These are phyloP conservation scores for Acanthamoeba culbertsoni DNA, from an alignment of 208 protist species.

Conservation along the genomic window DNA sequence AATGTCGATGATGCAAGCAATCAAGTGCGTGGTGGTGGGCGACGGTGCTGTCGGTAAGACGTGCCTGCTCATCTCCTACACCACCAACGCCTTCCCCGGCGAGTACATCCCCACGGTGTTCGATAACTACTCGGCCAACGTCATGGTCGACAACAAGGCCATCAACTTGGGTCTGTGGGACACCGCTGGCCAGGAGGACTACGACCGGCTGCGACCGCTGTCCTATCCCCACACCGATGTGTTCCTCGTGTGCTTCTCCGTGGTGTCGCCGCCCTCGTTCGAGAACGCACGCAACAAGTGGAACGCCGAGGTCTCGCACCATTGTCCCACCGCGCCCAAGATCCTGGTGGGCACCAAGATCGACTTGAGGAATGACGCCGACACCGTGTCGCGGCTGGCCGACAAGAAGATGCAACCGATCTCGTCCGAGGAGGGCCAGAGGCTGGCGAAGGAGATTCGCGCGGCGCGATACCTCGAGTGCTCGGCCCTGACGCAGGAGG, in stretches of 20 bases:
- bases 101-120: conserved; percentile 88
- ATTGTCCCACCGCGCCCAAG: conserved; percentile 79
- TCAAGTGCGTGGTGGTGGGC: conserved; percentile 86
- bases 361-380: conserved; percentile 83
- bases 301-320: conserved; percentile 79
- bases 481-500: conserved; percentile 87
- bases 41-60: conserved; percentile 87
- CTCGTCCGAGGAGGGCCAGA: conserved; percentile 73
- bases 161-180: conserved; percentile 81
- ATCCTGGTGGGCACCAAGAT: conserved; percentile 92
- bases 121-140: conserved; percentile 88
- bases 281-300: conserved; percentile 79
- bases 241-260: conserved; percentile 89
- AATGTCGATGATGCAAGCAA: neutral
- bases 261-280: conserved; percentile 79
- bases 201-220: conserved; percentile 91
- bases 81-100: conserved; percentile 84
- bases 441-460: conserved; percentile 82
- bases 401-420: conserved; percentile 75
- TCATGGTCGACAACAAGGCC: conserved; percentile 80
- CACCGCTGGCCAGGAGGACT: conserved; percentile 91
- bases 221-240: conserved; percentile 89
- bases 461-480: conserved; percentile 89
- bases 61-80: conserved; percentile 85
- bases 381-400: conserved; percentile 52